Conservation (phyloP, 495 filamentous ascomycete genomes). For the Xylaria castorea region DNA sequence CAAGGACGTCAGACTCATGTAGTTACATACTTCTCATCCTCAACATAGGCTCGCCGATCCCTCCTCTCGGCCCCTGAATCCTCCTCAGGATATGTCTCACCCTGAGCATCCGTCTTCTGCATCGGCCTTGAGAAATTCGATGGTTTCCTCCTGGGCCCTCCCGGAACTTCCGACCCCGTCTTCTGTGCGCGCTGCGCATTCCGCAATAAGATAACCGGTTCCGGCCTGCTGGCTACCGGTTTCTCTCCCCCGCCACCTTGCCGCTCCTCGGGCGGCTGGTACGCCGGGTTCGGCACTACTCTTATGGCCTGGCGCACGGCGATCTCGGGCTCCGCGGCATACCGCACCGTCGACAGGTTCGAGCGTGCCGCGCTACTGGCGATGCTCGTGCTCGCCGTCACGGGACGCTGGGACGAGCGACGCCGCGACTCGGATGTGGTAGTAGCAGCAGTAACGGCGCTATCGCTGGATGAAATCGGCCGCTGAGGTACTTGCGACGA, state of each 20-base stretch:
- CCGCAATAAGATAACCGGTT: not conserved
- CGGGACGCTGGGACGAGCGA: constrained; percentile 21
- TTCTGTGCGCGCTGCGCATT: constrained; percentile 18
- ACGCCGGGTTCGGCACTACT: constrained; percentile 38
- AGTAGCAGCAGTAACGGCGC: not conserved
- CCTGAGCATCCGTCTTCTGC: not conserved
- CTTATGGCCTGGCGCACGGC: constrained; percentile 39
- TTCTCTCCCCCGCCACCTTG: not conserved
- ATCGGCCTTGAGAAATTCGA: constrained; percentile 29
- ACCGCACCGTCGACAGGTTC: constrained; percentile 38
- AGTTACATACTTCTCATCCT: not conserved
- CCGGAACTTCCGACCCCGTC: not conserved
- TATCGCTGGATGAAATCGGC: not conserved
- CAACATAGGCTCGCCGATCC: not conserved
- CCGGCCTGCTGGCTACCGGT: constrained; percentile 8
- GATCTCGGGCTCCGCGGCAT: constrained; percentile 39
- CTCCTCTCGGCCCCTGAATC: not conserved
- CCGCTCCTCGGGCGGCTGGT: not conserved
- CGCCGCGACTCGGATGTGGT: constrained; percentile 12
- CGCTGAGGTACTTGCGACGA: no score
- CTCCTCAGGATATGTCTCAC: not conserved
- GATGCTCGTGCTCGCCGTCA: constrained; percentile 38
- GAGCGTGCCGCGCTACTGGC: constrained; percentile 36
- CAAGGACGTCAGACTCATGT: not conserved
- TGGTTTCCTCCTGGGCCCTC: not conserved